Conservation (phyloP, 331 rosid species). For the Malus hybrid region DNA sequence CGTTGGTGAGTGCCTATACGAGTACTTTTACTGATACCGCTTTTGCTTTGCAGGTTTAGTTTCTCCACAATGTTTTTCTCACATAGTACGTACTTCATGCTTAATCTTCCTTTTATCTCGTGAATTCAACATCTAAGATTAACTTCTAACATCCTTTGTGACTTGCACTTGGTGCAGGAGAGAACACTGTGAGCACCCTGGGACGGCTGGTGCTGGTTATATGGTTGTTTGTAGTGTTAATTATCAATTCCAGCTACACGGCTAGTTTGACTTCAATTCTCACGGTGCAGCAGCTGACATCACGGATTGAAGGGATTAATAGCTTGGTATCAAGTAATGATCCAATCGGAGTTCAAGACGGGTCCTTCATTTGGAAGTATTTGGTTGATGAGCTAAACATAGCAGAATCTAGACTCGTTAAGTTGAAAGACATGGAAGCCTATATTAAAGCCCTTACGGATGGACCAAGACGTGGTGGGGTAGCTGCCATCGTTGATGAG, state of each 20-base stretch:
- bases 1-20: neutral
- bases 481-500: constrained; percentile 86
- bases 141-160: constrained; percentile 15
- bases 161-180: constrained; percentile 50
- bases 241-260: constrained; percentile 95
- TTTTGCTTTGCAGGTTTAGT: constrained; percentile 70
- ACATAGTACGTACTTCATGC: constrained; percentile 50
- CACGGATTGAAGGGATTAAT: constrained; percentile 79
- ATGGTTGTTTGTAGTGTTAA: constrained; percentile 92
- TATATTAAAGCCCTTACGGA: constrained; percentile 48
- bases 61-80: constrained; percentile 89
- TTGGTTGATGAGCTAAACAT: constrained; percentile 68
- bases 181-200: constrained; percentile 77
- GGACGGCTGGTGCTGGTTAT: constrained; percentile 83
- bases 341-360: constrained; percentile 81
- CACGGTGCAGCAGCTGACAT: constrained; percentile 77
- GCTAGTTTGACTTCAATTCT: constrained; percentile 98
- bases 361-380: constrained; percentile 66
- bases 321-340: constrained; percentile 62
- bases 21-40: constrained; percentile 5
- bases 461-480: constrained; percentile 73
- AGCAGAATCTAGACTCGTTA: constrained; percentile 57
- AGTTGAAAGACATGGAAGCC: constrained; percentile 41
- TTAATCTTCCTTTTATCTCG: neutral
- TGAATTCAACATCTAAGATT: neutral